Conservation (phyloP, 495 filamentous ascomycete genomes). For the Saxophila tyrrhenica region DNA sequence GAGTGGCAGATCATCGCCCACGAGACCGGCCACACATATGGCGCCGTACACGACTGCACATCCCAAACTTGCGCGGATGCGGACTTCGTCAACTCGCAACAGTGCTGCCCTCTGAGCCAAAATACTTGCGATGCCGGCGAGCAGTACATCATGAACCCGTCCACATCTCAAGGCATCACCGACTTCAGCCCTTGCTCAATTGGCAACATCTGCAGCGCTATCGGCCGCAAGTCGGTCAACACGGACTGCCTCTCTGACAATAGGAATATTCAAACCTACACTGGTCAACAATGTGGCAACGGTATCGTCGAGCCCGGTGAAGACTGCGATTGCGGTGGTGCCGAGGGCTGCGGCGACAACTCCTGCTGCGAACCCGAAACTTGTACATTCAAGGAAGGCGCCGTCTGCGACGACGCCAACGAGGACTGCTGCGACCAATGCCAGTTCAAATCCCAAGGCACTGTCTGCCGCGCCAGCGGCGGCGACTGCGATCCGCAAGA, state of each 20-base stretch:
- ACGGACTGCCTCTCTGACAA: conserved; percentile 70
- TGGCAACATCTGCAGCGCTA: conserved; percentile 90
- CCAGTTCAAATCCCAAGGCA: conserved; percentile 53
- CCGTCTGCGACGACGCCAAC: conserved; percentile 81
- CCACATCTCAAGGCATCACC: conserved; percentile 56
- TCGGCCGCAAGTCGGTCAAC: conserved; percentile 68
- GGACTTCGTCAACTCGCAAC: conserved; percentile 50
- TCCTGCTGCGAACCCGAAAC: conserved; percentile 75
- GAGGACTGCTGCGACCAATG: conserved; percentile 81
- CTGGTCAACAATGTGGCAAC: conserved; percentile 81
- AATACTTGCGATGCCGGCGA: conserved; percentile 62
- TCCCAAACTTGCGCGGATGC: conserved; percentile 49
- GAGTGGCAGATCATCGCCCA: conserved; percentile 98
- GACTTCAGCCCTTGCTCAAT: conserved; percentile 79
- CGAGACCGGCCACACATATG: conserved; percentile 90
- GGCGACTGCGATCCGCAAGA: conserved; percentile 77
- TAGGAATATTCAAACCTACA: conserved; percentile 72
- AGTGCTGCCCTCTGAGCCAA: conserved; percentile 76
- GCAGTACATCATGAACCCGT: conserved; percentile 91
- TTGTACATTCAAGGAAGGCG: conserved; percentile 67
- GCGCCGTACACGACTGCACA: conserved; percentile 89
- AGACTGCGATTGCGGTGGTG: conserved; percentile 90
- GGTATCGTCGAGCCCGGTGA: conserved; percentile 92
- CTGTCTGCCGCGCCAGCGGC: conserved; percentile 67
- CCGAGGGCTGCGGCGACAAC: conserved; percentile 56